Conservation (phyloP, 495 filamentous ascomycete genomes). For the Collariella sp. region DNA sequence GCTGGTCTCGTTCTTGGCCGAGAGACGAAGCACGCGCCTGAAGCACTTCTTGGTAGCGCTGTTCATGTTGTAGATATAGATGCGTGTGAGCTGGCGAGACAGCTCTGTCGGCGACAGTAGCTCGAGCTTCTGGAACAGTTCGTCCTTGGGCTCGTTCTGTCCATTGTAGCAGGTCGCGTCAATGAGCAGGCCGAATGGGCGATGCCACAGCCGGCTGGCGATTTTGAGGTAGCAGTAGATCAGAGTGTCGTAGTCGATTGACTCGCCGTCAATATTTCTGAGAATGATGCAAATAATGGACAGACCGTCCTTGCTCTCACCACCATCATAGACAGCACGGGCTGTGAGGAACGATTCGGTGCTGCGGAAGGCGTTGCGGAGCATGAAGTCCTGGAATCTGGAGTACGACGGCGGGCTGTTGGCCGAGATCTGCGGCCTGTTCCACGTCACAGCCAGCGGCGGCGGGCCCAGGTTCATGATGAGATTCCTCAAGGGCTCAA, state of each 20-base stretch:
- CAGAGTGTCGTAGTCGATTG: slow-evolving; percentile 51
- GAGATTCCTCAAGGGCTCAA: slow-evolving; percentile 47
- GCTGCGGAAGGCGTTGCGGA: slow-evolving; percentile 53
- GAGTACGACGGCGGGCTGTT: slow-evolving; percentile 54
- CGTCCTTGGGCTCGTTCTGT: slow-evolving; percentile 52
- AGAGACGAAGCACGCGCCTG: slow-evolving; percentile 47
- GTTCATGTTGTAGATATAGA: slow-evolving; percentile 65
- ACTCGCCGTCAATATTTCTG: slow-evolving; percentile 51
- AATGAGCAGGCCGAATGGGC: slow-evolving; percentile 54
- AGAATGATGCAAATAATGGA: slow-evolving; percentile 59
- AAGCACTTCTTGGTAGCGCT: slow-evolving; percentile 55
- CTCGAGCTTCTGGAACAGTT: slow-evolving; percentile 49
- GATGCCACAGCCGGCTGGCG: slow-evolving; percentile 58
- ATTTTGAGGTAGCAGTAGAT: slow-evolving; percentile 60
- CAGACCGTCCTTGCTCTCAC: slow-evolving; percentile 58
- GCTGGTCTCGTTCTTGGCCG: slow-evolving; percentile 45
- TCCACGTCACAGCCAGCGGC: slow-evolving; percentile 55
- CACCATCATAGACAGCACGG: slow-evolving; percentile 57
- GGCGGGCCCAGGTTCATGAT: slow-evolving; percentile 56
- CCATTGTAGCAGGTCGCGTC: slow-evolving; percentile 58
- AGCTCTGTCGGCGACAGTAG: slow-evolving; percentile 51
- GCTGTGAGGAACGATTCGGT: slow-evolving; percentile 51
- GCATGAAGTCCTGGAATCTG: slow-evolving; percentile 62
- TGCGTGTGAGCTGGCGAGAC: slow-evolving; percentile 43
- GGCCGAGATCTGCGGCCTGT: slow-evolving; percentile 48